Evolutionary conservation across 306 rosid genomes (phyloP), one percentile per base, ranked within the genome.

Genomic region (Albizia julibrissin): DNA sequence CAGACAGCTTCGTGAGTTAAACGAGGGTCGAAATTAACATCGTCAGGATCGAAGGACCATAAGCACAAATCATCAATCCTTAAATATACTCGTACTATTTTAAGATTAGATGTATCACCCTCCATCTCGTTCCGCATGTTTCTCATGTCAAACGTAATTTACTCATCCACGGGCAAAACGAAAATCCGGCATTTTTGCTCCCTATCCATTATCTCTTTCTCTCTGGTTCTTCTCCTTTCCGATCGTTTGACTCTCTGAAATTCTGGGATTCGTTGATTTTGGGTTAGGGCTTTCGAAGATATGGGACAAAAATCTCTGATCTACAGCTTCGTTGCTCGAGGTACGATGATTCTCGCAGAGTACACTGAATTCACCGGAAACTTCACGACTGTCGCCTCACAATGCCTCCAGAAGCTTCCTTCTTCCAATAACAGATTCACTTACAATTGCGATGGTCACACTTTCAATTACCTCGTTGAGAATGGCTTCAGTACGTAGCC

Each of bases 291-390:
- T 88, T 82, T 81, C 77, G 68, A 54, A 81, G 67, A 88, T 50
- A 90, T 94, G 98, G 97, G 95, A 77, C 95, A 95, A 65, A 97
- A 95, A 84, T 86, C 95, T 78, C 81, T 95, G 95, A 95, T 95
- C 89, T 95, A 95, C 77, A 95, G 98, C 88, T 93, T 95, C 80
- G 98, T 95, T 74, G 97, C 98, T 75, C 91, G 98, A 59, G 98
- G 98, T 21, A 89, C 88, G 39, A 74, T 90, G 79, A n/a, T 95
- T 70, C 94, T 95, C 43, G 94, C 92, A 6, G 98, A 95, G 81
- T 95, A 83, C 84, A 95, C 95, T 1, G 97, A 91, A 82, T 93
- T 95, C 68, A 86, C 91, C 34, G 98, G 98, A 26, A 95, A 95
- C 64, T 95, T 95, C 84, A 83, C 84, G 1, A 62, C 87, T 78